phyloP scores from a whole-genome alignment of 2,329 filamentous ascomycete genomes.

The Sporothrix dimorphospora region DNA sequence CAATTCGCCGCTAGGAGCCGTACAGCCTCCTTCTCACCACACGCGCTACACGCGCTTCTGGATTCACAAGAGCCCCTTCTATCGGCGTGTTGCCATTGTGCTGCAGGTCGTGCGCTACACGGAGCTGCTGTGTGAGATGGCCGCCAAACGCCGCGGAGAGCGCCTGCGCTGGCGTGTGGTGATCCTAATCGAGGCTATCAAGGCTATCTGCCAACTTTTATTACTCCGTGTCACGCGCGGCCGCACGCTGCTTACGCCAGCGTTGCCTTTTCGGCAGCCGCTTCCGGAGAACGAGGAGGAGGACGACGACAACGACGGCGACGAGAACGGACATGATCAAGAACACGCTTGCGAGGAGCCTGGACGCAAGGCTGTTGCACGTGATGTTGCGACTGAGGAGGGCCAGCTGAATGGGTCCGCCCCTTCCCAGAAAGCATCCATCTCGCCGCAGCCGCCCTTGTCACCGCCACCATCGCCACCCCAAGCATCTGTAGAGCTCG shows the following conservation, averaged over 20 bases:
- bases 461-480: slow-evolving; percentile 33
- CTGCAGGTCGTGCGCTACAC: slow-evolving; percentile 93
- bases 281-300: slow-evolving; percentile 64
- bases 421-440: neutral
- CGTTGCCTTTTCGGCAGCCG: slow-evolving; percentile 82
- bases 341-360: slow-evolving; percentile 52
- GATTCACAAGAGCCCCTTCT: slow-evolving; percentile 66
- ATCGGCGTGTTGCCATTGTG: slow-evolving; percentile 78
- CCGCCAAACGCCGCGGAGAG: slow-evolving; percentile 83
- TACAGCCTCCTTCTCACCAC: slow-evolving; percentile 47
- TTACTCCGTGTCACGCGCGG: slow-evolving; percentile 82
- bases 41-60: slow-evolving; percentile 70
- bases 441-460: slow-evolving; percentile 30
- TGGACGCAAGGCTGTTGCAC: slow-evolving; percentile 37
- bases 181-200: slow-evolving; percentile 80
- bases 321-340: slow-evolving; percentile 51
- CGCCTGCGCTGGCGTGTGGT: slow-evolving; percentile 83
- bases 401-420: slow-evolving; percentile 5
- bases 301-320: slow-evolving; percentile 57
- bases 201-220: slow-evolving; percentile 80
- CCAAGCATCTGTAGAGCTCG: slow-evolving; percentile 5
- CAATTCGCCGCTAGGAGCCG: slow-evolving; percentile 43
- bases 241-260: slow-evolving; percentile 79
- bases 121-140: slow-evolving; percentile 96
- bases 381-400: neutral